phyloP scores from a whole-genome alignment of 2,329 filamentous ascomycete genomes.

The Trichoderma sp. region DNA sequence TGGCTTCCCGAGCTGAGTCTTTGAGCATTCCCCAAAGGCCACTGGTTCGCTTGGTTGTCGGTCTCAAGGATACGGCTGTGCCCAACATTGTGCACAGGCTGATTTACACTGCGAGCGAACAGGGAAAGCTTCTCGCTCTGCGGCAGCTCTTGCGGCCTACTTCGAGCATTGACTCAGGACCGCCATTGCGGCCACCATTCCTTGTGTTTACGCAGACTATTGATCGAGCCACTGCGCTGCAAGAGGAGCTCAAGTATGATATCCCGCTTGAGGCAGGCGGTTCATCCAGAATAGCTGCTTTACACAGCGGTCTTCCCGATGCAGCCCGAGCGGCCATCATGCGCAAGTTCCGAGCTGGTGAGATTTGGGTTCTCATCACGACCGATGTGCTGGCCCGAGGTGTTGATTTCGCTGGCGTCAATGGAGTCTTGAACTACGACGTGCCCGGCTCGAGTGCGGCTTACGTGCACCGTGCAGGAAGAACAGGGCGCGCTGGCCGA shows the following conservation, averaged over 20 bases:
- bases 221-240: slow-evolving; percentile 79
- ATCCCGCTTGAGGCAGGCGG: slow-evolving; percentile 87
- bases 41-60: slow-evolving; percentile 85
- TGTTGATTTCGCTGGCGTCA: slow-evolving; percentile 91
- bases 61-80: slow-evolving; percentile 91
- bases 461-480: slow-evolving; percentile 90
- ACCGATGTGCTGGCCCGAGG: slow-evolving; percentile 90
- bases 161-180: slow-evolving; percentile 51
- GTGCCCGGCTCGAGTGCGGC: slow-evolving; percentile 85
- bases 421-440: slow-evolving; percentile 96
- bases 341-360: slow-evolving; percentile 83
- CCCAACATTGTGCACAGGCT: slow-evolving; percentile 89
- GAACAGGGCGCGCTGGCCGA: slow-evolving; percentile 84
- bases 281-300: slow-evolving; percentile 76
- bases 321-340: slow-evolving; percentile 75
- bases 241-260: slow-evolving; percentile 90
- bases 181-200: slow-evolving; percentile 77
- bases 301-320: slow-evolving; percentile 84
- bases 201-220: slow-evolving; percentile 97
- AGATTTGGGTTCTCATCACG: slow-evolving; percentile 95
- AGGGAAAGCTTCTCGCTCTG: slow-evolving; percentile 87
- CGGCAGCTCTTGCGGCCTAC: slow-evolving; percentile 83
- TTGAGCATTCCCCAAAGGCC: slow-evolving; percentile 43
- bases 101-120: slow-evolving; percentile 86
- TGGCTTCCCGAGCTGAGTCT: slow-evolving; percentile 51